A percentile compares a stretch with the other conserved stretches of the same genome.
Evolutionary conservation across 2,329 filamentous ascomycete genomes (phyloP).

Genomic region (Paecilomyces niveus): DNA sequence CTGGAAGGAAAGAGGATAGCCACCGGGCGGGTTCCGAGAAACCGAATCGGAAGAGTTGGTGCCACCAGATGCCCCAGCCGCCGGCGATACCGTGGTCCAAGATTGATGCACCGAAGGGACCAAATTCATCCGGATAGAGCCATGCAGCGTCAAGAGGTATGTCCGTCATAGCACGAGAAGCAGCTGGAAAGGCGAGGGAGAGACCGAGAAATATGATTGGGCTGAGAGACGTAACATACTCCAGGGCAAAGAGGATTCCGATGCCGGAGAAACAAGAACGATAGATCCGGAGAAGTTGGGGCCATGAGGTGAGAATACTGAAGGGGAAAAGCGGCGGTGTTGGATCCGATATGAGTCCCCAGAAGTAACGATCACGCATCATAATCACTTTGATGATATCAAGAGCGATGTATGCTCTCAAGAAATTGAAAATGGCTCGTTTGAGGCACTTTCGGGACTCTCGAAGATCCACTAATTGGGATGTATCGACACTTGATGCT

Average conservation of each 20-base stretch:
- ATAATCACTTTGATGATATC: slow-evolving; percentile 64
- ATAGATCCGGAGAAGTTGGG: slow-evolving; percentile 44
- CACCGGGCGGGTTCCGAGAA: slow-evolving; percentile 32
- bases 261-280: slow-evolving; percentile 51
- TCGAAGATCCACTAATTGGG: slow-evolving; percentile 13
- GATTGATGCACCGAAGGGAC: slow-evolving; percentile 33
- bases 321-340: slow-evolving; percentile 37
- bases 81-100: slow-evolving; percentile 64
- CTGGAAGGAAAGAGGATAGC: slow-evolving; percentile 22
- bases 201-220: slow-evolving; percentile 54
- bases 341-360: slow-evolving; percentile 45
- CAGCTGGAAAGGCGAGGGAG: slow-evolving; percentile 41
- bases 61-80: slow-evolving; percentile 84
- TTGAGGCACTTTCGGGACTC: slow-evolving; percentile 43
- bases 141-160: slow-evolving; percentile 55
- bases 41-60: slow-evolving; percentile 75
- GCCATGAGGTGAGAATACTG: slow-evolving; percentile 38
- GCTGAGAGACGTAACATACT: slow-evolving; percentile 52
- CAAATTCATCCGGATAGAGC: slow-evolving; percentile 56
- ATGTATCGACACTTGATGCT: slow-evolving; percentile 1
- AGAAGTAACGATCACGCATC: slow-evolving; percentile 74
- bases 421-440: slow-evolving; percentile 39
- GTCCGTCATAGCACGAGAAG: slow-evolving; percentile 52
- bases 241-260: slow-evolving; percentile 55
- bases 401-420: slow-evolving; percentile 57